phyloP scores from a whole-genome alignment of 257 asterid species.

The Solanum virginianum region DNA sequence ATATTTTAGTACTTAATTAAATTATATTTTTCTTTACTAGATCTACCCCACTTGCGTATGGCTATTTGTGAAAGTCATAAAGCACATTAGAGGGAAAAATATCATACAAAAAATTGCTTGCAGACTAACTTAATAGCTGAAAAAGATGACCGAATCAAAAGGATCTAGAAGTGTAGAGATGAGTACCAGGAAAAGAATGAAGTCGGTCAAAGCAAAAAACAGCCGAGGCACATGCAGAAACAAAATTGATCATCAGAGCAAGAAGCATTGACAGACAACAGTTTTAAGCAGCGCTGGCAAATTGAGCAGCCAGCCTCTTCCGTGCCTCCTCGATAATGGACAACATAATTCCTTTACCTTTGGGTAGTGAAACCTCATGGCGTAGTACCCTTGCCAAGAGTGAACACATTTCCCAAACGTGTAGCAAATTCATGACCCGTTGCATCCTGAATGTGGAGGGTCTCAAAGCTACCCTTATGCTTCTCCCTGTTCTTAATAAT shows the following conservation, averaged over 20 bases:
- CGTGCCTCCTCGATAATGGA: slow-evolving; percentile 38
- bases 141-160: neutral
- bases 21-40: too few species aligned
- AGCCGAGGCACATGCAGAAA: too few species aligned
- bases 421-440: neutral
- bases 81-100: neutral
- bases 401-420: neutral
- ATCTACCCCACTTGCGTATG: too few species aligned
- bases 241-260: too few species aligned
- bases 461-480: neutral
- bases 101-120: neutral
- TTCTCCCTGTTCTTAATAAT: slow-evolving; percentile 37
- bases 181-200: too few species aligned
- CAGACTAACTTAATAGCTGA: neutral
- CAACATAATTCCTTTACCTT: slow-evolving; percentile 40
- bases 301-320: slow-evolving; percentile 11
- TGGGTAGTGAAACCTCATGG: slow-evolving; percentile 44
- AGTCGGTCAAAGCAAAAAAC: too few species aligned
- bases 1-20: too few species aligned
- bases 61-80: neutral
- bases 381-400: slow-evolving; percentile 39
- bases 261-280: neutral
- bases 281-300: slow-evolving; percentile 1
- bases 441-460: neutral
- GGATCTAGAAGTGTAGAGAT: neutral